Percentiles rank a stretch among this genome's conserved stretches.
Evolutionary conservation across 768 basidiomycete species (phyloP).

Genomic region (Pleurotus pulmonarius): DNA sequence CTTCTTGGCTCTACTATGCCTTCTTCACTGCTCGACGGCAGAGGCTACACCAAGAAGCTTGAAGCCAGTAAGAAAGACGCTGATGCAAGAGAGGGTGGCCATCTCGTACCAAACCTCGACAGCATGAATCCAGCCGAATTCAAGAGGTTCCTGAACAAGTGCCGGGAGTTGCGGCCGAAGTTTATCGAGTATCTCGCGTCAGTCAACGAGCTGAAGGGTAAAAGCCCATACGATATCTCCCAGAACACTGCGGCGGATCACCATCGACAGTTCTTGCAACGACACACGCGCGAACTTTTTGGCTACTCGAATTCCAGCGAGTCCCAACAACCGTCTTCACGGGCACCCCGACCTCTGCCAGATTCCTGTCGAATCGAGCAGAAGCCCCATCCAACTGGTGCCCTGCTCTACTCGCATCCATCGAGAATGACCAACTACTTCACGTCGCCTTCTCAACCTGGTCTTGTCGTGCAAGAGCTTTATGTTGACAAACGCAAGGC

Average conservation of each 20-base stretch:
- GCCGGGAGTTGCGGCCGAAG: slow-evolving; percentile 51
- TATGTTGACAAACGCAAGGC: slow-evolving; percentile 4
- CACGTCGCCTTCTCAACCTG: slow-evolving; percentile 50
- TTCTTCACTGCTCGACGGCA: slow-evolving; percentile 12
- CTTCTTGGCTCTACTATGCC: neutral
- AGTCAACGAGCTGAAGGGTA: slow-evolving; percentile 9
- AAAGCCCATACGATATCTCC: slow-evolving; percentile 21
- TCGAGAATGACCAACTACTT: slow-evolving; percentile 51
- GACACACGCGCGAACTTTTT: slow-evolving; percentile 18
- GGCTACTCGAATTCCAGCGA: slow-evolving; percentile 16
- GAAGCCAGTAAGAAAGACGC: neutral
- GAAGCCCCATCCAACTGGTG: slow-evolving; percentile 61
- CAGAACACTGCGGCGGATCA: slow-evolving; percentile 15
- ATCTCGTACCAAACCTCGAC: slow-evolving; percentile 47
- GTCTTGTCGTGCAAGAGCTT: slow-evolving; percentile 45
- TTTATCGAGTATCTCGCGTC: slow-evolving; percentile 46
- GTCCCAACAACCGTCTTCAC: slow-evolving; percentile 22
- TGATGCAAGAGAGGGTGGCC: slow-evolving; percentile 3
- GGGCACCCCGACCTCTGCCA: slow-evolving; percentile 16
- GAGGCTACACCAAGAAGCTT: neutral
- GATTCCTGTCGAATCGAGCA: slow-evolving; percentile 45
- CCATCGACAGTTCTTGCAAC: slow-evolving; percentile 37
- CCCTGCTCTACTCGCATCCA: slow-evolving; percentile 54
- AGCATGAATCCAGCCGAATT: slow-evolving; percentile 62
- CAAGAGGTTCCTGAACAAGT: slow-evolving; percentile 50